phyloP scores from a whole-genome alignment of 192 early-diverging fungal species.

The Spizellomyces punctatus region DNA sequence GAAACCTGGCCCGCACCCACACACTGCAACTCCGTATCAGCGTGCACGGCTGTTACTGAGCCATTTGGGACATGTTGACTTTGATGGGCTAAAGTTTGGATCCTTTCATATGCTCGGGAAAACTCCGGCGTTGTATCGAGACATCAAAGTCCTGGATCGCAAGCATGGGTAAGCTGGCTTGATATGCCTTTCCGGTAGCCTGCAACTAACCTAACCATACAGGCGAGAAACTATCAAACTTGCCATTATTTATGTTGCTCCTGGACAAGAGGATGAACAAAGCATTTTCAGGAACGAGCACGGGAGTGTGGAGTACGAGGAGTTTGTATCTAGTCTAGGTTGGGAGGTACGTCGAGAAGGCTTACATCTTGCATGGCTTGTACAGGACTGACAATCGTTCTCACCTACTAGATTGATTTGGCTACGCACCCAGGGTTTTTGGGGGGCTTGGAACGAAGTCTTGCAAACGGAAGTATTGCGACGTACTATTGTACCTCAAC shows the following conservation, averaged over 20 bases:
- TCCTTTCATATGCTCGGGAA: slow-evolving; percentile 71
- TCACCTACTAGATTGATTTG: slow-evolving; percentile 62
- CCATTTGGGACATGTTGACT: slow-evolving; percentile 73
- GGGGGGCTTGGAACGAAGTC: slow-evolving; percentile 82
- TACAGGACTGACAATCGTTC: neutral
- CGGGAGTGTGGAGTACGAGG: slow-evolving; percentile 75
- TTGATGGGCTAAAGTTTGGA: slow-evolving; percentile 72
- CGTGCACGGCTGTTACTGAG: slow-evolving; percentile 71
- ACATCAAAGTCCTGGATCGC: slow-evolving; percentile 77
- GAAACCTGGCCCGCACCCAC: slow-evolving; percentile 12
- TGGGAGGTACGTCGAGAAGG: slow-evolving; percentile 66
- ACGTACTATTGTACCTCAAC: slow-evolving; percentile 86
- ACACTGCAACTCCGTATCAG: slow-evolving; percentile 50
- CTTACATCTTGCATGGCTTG: neutral
- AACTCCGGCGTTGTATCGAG: slow-evolving; percentile 63
- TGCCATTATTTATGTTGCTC: slow-evolving; percentile 88
- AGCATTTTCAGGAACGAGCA: slow-evolving; percentile 78
- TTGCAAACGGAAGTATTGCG: slow-evolving; percentile 73
- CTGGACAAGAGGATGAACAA: slow-evolving; percentile 87
- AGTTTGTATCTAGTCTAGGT: slow-evolving; percentile 87
- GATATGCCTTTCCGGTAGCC: slow-evolving; percentile 1
- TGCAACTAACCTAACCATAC: neutral
- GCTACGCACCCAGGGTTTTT: slow-evolving; percentile 81
- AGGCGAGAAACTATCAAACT: slow-evolving; percentile 89
- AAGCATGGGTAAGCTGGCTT: slow-evolving; percentile 65